Percentiles rank a stretch among this genome's conserved stretches.
These are phyloP conservation scores for Gloeostereum incarnatum DNA, from an alignment of 768 basidiomycete species.

Conservation along the genomic window DNA sequence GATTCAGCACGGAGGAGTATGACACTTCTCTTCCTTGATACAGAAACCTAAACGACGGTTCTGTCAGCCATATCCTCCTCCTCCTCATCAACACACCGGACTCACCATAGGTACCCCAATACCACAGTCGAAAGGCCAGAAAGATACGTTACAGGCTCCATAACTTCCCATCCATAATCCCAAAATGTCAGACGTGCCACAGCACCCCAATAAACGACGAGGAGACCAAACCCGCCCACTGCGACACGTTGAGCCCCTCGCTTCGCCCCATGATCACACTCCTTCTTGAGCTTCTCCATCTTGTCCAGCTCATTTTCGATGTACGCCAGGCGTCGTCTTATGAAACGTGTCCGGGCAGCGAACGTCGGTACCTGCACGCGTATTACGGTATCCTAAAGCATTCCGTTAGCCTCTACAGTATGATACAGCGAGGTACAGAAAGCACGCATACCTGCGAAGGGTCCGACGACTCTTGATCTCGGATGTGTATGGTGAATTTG, in stretches of 20 bases:
- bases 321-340: conserved; percentile 34
- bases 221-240: conserved; percentile 45
- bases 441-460: too few species aligned
- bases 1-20: conserved; percentile 52
- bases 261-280: conserved; percentile 49
- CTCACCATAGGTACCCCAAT: conserved; percentile 49
- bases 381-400: conserved; percentile 18
- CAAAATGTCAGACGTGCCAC: conserved; percentile 60
- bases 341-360: conserved; percentile 49
- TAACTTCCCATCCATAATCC: conserved; percentile 46
- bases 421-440: too few species aligned
- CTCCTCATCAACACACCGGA: neutral
- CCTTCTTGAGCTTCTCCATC: conserved; percentile 46
- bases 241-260: conserved; percentile 49
- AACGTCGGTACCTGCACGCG: conserved; percentile 55
- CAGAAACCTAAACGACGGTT: conserved; percentile 31
- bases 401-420: conserved; percentile 9
- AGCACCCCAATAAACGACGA: conserved; percentile 54
- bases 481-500: conserved; percentile 41
- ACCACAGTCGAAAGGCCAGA: conserved; percentile 53
- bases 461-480: conserved; percentile 11
- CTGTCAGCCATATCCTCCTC: neutral
- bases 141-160: conserved; percentile 66
- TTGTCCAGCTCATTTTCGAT: conserved; percentile 32
- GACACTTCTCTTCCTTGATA: conserved; percentile 58